Base-by-base conservation (phyloP, 1,284 basidiomycete genomes). In the Gomphus sp. region DNA sequence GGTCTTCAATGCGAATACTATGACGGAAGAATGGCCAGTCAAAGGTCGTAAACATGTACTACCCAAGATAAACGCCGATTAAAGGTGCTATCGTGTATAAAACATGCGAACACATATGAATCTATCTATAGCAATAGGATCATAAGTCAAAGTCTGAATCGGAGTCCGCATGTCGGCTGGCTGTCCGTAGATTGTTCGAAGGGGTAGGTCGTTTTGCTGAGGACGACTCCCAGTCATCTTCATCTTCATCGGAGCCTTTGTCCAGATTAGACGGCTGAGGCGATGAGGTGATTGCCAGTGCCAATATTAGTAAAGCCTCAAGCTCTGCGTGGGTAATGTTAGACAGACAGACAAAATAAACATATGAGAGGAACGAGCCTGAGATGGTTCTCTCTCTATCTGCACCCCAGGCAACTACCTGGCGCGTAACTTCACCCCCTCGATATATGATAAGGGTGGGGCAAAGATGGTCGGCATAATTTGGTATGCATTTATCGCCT, bases 381-480 rank as follows among this genome's bases (percentile, higher is more conserved):
- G 91, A 85, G n/a, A 88, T 76, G 43, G 78, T 82, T 52, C 92
- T 75, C 62, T 95, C 81, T 70, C 82, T 78, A 75, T 91, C 77
- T 65, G 87, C 77, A 65, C 89, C 82, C 92, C 89, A 86, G 1
- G 93, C 84, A 3, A 93, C 78, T 22, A 97, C 78, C 70, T 98
- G 93, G 59, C 92, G 87, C 55, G 80, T 77, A 59, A 98, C 87
- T 52, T 96, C 89, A 16, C 97, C 97, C 64, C 89, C 89, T 47
- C 91, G 83, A 72, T 99, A 99, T 43, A 98, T 78, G 64, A 99
- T 85, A 59, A 99, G 75, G 74, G 96, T 98, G 1, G 96, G 97
- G 51, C 95, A 74, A 60, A 95, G 88, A 44, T 84, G 80, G 67
- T 98, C 96, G 8, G 96, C 96, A 55, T 98, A 89, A 72, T 98